These are phyloP conservation scores for Berberis vulgaris DNA, from an alignment of 164 flowering plant species.

Conservation along the genomic window DNA sequence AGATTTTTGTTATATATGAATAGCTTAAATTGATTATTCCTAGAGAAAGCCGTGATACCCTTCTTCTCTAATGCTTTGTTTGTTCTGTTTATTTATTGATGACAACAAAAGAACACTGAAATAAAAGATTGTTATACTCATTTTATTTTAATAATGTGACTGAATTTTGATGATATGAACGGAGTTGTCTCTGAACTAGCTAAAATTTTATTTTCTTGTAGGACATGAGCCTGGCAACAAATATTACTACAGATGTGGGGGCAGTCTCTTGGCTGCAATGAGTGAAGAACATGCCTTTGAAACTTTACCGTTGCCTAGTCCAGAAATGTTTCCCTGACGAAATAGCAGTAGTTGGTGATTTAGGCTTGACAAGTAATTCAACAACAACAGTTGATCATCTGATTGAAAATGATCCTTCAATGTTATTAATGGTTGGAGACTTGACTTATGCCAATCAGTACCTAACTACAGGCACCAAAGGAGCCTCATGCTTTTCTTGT, in stretches of 20 bases:
- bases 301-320: constrained; percentile 46
- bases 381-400: constrained; percentile 74
- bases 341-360: constrained; percentile 76
- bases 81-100: too few species aligned
- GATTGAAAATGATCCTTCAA: constrained; percentile 56
- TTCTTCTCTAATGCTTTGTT: too few species aligned
- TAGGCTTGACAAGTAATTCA: constrained; percentile 83
- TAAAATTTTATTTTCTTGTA: constrained; percentile 12
- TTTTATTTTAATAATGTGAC: too few species aligned
- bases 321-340: constrained; percentile 41
- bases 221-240: constrained; percentile 65
- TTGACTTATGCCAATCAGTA: constrained; percentile 80
- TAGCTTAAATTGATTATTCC: too few species aligned
- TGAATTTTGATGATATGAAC: too few species aligned
- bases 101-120: too few species aligned
- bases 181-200: too few species aligned
- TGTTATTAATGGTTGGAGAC: constrained; percentile 84
- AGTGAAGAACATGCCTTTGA: constrained; percentile 58
- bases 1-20: too few species aligned
- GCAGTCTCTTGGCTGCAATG: constrained; percentile 70
- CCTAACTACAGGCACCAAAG: constrained; percentile 71
- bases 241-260: constrained; percentile 83
- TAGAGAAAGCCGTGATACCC: too few species aligned
- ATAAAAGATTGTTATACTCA: too few species aligned
- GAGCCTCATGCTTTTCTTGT: constrained; percentile 66